Percentiles rank a stretch among this genome's conserved stretches.
Conservation (phyloP, 2,329 filamentous ascomycete species). For the Cladosporium halotolerans region DNA sequence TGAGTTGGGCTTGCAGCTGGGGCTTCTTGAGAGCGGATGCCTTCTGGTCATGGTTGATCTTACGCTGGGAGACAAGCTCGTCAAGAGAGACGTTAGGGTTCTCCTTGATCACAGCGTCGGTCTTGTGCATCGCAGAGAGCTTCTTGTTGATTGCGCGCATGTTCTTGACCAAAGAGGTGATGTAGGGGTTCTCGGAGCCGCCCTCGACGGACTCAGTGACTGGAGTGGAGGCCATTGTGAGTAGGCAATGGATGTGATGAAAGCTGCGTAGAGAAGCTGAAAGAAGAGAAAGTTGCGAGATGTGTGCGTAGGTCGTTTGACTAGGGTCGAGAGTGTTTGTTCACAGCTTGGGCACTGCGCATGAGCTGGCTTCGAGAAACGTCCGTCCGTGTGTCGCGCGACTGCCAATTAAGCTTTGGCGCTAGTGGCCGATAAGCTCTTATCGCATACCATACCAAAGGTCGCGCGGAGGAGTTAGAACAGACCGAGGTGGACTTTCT, state of each 20-base stretch:
- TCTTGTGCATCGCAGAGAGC: slow-evolving; percentile 70
- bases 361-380: no score
- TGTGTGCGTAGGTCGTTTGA: no score
- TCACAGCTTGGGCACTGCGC: no score
- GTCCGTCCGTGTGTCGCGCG: no score
- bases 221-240: slow-evolving; percentile 9
- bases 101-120: slow-evolving; percentile 62
- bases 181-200: slow-evolving; percentile 64
- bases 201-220: slow-evolving; percentile 45
- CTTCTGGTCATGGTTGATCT: slow-evolving; percentile 78
- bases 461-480: no score
- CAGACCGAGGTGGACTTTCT: no score
- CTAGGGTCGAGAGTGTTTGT: no score
- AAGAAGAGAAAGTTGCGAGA: no score
- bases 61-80: slow-evolving; percentile 61
- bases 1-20: slow-evolving; percentile 59
- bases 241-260: neutral
- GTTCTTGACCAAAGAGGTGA: slow-evolving; percentile 88
- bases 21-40: slow-evolving; percentile 73
- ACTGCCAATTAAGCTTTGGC: no score
- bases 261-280: neutral
- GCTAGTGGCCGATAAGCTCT: no score
- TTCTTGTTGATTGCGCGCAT: slow-evolving; percentile 94
- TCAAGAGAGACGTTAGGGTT: slow-evolving; percentile 66
- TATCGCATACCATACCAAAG: no score